Conservation (phyloP, 306 rosid species). For the Luffa acutangula region DNA sequence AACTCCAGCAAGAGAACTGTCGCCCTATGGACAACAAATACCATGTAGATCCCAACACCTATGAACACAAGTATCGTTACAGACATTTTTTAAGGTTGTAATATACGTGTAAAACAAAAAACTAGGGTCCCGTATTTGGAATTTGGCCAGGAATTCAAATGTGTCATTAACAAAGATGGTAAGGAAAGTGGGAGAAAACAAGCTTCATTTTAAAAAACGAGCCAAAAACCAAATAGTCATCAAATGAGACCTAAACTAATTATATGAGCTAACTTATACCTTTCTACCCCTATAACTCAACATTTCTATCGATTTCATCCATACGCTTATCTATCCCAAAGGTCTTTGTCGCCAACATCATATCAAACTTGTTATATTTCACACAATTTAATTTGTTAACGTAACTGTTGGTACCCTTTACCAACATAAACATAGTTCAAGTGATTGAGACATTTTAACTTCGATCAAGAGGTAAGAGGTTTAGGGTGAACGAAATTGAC, state of each 20-base stretch:
- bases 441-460: background rate
- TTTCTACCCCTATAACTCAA: no score
- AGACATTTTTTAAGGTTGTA: background rate
- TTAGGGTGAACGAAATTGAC: background rate
- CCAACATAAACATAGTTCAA: background rate
- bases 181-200: no score
- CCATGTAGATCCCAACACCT: conserved; percentile 82
- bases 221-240: no score
- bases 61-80: conserved; percentile 2
- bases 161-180: no score
- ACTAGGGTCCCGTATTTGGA: no score
- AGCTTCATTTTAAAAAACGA: no score
- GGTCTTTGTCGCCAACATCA: no score
- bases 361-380: background rate
- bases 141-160: no score
- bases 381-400: background rate
- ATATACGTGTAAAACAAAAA: background rate
- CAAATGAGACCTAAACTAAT: no score
- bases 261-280: no score
- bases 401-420: no score
- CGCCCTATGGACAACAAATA: conserved; percentile 64
- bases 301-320: background rate
- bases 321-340: background rate
- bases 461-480: no score
- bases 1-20: conserved; percentile 65